Evolutionary conservation across 768 basidiomycete genomes (phyloP), one percentile per base, ranked within the genome.

Genomic region (Kwoniella europaea): DNA sequence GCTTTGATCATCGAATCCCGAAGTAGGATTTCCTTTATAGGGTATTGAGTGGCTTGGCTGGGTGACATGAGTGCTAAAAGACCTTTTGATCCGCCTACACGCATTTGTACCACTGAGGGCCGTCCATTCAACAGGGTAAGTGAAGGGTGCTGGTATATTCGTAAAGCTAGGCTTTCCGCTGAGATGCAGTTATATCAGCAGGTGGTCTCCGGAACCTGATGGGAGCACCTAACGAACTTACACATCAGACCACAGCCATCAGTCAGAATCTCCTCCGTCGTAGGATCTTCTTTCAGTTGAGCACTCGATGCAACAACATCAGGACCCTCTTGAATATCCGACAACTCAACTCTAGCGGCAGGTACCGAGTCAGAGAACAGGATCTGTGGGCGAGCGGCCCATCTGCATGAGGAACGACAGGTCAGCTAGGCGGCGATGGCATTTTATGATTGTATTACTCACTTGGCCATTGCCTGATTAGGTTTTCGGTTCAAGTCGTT

Each of bases 191-290:
- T 12, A n/a, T 12, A 52, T 65, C 64, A 55, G 64, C 55, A 24
- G 52, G 35, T 35, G 35, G 5, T 35, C 7, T 35, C 35, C 5
- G 35, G 35, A 6, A 35, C 35, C 6, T 35, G 35, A 35, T 35
- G 35, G 35, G 0, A 67, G 60, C n/a, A 10, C 3, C 22, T 67
- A 35, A 6, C 6, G 6, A 18, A 71, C 77, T 56, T 57, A 79
- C 77, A 76, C 80, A 81, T 81, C 24, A 76, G 53, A 22, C 80
- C 80, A 57, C 76, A 77, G 4, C 80, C 80, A 57, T 81, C 80
- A 3, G 78, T 79, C 20, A 81, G 65, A 18, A 73, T 75, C 69
- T 78, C 69, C 58, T 79, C 75, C 6, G 79, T 77, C 3, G 22
- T 18, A 9, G 79, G 65, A 5, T 57, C 13, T 0, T 50, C 72